These are phyloP conservation scores for Dothistroma pini DNA, from an alignment of 2,329 filamentous ascomycete genomes.

Conservation along the genomic window DNA sequence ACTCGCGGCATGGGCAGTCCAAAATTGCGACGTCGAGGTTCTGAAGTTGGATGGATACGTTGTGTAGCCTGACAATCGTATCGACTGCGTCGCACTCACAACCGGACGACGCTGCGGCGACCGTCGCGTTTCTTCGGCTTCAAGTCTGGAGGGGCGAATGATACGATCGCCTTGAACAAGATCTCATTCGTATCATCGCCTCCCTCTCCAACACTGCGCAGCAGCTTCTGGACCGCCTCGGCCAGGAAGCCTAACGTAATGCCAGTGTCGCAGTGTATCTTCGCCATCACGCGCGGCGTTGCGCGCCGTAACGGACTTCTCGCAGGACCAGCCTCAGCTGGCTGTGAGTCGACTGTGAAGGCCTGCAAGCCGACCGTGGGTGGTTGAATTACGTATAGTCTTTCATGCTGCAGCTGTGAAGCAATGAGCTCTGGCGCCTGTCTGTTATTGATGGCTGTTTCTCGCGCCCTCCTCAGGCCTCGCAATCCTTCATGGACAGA, in stretches of 20 bases:
- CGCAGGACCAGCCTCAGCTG: background rate
- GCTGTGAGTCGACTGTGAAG: slow-evolving; percentile 15
- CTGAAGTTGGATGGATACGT: background rate
- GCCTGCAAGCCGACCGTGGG: slow-evolving; percentile 28
- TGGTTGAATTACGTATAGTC: slow-evolving; percentile 27
- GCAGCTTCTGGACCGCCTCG: slow-evolving; percentile 23
- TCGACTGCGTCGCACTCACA: slow-evolving; percentile 12
- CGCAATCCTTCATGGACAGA: slow-evolving; percentile 23
- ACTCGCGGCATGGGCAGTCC: background rate
- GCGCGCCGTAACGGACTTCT: background rate
- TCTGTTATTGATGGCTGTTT: background rate
- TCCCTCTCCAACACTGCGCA: background rate
- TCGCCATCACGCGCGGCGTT: slow-evolving; percentile 16
- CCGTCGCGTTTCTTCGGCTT: slow-evolving; percentile 19
- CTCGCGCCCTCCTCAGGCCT: slow-evolving; percentile 2
- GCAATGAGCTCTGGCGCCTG: background rate
- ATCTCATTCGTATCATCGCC: slow-evolving; percentile 7
- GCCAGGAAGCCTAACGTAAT: slow-evolving; percentile 31
- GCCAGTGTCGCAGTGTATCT: slow-evolving; percentile 29
- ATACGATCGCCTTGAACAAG: slow-evolving; percentile 30
- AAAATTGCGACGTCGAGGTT: background rate
- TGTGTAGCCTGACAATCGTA: background rate
- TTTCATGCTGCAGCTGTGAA: slow-evolving; percentile 12
- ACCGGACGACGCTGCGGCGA: background rate
- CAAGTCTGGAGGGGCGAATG: slow-evolving; percentile 21